Evolutionary conservation across 495 filamentous ascomycete species (phyloP).

Genomic region (Trichoderma gamsii): DNA sequence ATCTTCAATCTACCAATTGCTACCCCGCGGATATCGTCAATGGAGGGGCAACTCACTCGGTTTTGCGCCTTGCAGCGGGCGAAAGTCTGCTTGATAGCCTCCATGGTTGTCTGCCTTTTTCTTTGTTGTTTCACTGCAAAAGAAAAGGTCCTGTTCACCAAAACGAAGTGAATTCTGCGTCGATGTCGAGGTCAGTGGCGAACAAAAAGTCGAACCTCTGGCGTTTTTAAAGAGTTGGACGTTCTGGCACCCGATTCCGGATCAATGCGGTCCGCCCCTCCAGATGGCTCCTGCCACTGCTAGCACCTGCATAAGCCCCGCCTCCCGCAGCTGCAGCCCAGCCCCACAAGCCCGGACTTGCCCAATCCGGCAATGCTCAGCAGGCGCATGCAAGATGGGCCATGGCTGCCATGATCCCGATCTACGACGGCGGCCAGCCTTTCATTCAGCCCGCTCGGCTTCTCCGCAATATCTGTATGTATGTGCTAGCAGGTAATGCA

Average conservation of each 20-base stretch:
- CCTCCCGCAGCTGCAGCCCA: conserved; percentile 12
- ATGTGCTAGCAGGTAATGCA: background rate
- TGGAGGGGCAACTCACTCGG: conserved; percentile 44
- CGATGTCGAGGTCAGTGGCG: conserved; percentile 8
- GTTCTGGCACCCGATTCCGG: background rate
- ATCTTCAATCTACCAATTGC: background rate
- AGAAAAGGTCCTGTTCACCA: background rate
- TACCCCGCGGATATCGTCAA: background rate
- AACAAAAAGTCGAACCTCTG: background rate
- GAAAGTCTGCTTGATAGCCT: conserved; percentile 80
- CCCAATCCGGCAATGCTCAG: conserved; percentile 11
- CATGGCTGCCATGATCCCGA: background rate
- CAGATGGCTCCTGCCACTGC: background rate
- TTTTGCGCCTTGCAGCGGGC: conserved; percentile 74
- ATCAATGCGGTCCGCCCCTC: conserved; percentile 4
- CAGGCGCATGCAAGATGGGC: background rate
- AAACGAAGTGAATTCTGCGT: background rate
- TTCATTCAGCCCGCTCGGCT: too few relatives aligned
- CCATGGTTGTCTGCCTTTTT: conserved; percentile 41
- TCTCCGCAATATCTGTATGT: too few relatives aligned
- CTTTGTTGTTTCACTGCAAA: background rate
- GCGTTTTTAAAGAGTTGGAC: background rate
- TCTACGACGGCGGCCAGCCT: too few relatives aligned
- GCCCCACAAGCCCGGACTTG: conserved; percentile 1
- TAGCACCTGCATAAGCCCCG: conserved; percentile 8